Conservation (phyloP, 2,329 filamentous ascomycete species). For the Ophiocordyceps unilateralis region DNA sequence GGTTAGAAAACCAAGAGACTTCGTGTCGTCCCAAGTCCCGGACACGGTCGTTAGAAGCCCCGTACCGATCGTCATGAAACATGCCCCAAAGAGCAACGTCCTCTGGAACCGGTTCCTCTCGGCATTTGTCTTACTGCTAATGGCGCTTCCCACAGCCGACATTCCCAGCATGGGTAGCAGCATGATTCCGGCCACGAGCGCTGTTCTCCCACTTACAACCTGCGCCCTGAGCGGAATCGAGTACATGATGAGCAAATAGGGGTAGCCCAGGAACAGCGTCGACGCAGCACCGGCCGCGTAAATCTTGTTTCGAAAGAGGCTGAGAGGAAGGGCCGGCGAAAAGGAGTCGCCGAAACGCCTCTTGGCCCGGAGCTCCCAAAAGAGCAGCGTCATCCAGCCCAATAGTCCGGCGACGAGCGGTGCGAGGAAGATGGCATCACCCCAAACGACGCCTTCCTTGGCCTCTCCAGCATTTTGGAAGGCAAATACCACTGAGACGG, state of each 20-base stretch:
- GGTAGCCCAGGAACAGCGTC: slow-evolving; percentile 31
- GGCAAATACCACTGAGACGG: slow-evolving; percentile 37
- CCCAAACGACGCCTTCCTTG: slow-evolving; percentile 20
- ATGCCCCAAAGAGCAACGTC: slow-evolving; percentile 23
- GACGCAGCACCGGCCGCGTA: slow-evolving; percentile 25
- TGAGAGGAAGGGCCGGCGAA: slow-evolving; percentile 27
- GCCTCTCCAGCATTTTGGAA: slow-evolving; percentile 32
- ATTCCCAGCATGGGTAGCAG: slow-evolving; percentile 34
- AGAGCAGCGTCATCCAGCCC: slow-evolving; percentile 11
- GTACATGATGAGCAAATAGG: slow-evolving; percentile 30
- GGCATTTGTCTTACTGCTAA: slow-evolving; percentile 24
- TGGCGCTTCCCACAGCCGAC: slow-evolving; percentile 25
- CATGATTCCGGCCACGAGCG: slow-evolving; percentile 31
- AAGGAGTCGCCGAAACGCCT: slow-evolving; percentile 11
- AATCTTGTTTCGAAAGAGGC: slow-evolving; percentile 27
- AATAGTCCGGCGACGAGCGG: slow-evolving; percentile 12
- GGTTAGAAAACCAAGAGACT: slow-evolving; percentile 29
- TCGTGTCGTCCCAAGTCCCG: slow-evolving; percentile 19
- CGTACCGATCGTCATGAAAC: slow-evolving; percentile 27
- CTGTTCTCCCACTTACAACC: slow-evolving; percentile 27
- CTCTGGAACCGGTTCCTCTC: slow-evolving; percentile 24
- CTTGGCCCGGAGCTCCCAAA: slow-evolving; percentile 12
- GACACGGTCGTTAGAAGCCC: slow-evolving; percentile 24
- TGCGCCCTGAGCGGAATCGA: slow-evolving; percentile 31
- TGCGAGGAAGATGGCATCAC: slow-evolving; percentile 16